Evolutionary conservation across 2,329 filamentous ascomycete genomes (phyloP), one percentile per base, ranked within the genome.

Genomic region (Beauveria sp.): DNA sequence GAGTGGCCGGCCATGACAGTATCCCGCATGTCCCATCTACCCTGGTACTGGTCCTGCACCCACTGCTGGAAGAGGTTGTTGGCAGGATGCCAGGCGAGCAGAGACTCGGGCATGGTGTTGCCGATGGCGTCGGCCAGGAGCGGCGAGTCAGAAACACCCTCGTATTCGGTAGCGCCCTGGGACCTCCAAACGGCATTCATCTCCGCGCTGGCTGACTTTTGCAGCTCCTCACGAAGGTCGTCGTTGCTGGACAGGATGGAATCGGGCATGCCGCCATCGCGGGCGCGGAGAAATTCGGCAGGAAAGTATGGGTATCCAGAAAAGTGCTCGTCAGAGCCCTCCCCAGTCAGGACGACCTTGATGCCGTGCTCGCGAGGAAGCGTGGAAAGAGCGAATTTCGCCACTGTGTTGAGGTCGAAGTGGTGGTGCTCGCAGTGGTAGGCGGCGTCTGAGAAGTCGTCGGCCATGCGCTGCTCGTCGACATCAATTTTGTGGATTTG

Each of bases 261-360:
- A 0, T 71, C 65, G 0, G 70, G 67, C 69, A 69, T 71, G n/a
- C 74, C 64, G 8, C 54, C 56, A 64, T 85, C 82, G 1, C 75
- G 66, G 65, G 83, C 81, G 12, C 75, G 73, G 2, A 85, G 72
- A 58, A 75, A 77, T 58, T 84, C 80, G 1, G 74, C 69, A 0
- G 75, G 66, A 60, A 79, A 79, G 52, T 74, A 70, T 0, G 73
- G 69, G 63, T 85, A 85, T 34, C 82, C 82, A 2, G 72, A 77
- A 66, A 85, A 84, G 56, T 78, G 74, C 70, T 84, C 82, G 63
- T 84, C 82, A 9, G 79, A 70, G 5, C 80, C 80, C 66, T 82
- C 79, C 24, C 77, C 76, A 0, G 80, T 83, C 4, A 85, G 70
- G 3, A 85, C 77, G 5, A 84, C 81, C 62, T 82, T 82, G 67